Evolutionary conservation across 2,329 filamentous ascomycete genomes (phyloP).

Genomic region (Chaetomiaceae sp.): DNA sequence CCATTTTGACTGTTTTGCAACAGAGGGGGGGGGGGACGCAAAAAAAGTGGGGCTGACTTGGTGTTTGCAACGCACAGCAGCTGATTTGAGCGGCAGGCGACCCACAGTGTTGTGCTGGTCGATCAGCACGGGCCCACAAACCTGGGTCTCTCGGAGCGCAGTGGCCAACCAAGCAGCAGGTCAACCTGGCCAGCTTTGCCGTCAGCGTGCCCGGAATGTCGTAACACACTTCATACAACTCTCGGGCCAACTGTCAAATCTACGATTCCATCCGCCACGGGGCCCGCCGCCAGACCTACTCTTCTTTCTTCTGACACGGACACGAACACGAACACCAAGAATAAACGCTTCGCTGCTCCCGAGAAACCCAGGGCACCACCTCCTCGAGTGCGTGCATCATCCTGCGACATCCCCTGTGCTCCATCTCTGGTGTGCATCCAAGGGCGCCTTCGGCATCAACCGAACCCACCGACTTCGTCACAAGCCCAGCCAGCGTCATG

Average conservation of each 20-base stretch:
- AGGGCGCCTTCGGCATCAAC: not conserved
- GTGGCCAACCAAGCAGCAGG: not conserved
- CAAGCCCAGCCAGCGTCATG: constrained; percentile 54
- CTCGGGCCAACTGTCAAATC: constrained; percentile 15
- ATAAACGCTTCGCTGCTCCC: not conserved
- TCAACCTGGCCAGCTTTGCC: constrained; percentile 24
- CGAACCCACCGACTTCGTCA: not conserved
- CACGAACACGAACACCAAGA: not conserved
- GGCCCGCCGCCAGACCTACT: not conserved
- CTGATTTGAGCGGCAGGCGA: not conserved
- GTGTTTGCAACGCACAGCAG: too few species aligned
- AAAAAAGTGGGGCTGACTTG: too few species aligned
- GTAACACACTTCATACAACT: constrained; percentile 21
- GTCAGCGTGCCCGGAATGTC: constrained; percentile 23
- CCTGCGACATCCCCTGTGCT: not conserved
- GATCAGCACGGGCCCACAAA: constrained; percentile 22
- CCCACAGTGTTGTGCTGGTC: not conserved
- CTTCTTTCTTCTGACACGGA: not conserved
- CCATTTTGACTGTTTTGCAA: too few species aligned
- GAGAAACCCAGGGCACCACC: not conserved
- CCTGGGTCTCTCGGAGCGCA: constrained; percentile 11
- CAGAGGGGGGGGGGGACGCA: too few species aligned
- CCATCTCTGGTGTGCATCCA: not conserved
- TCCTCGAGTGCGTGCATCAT: not conserved
- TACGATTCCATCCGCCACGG: constrained; percentile 3